Base-by-base conservation (phyloP, 257 asterid species). In the Verbena officinalis region DNA sequence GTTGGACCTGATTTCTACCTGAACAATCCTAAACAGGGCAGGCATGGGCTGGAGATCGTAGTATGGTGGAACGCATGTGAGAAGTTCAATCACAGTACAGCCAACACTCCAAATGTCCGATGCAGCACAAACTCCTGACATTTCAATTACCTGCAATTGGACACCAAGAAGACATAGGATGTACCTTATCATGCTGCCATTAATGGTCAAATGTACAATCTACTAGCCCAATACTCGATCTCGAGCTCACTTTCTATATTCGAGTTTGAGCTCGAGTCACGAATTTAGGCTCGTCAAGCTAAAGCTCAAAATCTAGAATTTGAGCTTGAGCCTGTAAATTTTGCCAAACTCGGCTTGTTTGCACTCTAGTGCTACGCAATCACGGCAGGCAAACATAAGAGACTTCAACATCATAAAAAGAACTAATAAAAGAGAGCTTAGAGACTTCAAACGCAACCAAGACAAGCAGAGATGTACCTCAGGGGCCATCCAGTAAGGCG, bases 401-500 rank as follows among this genome's bases (percentile, higher is more conserved):
- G 44, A 60, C 50, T 24, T 45, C 54, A 64, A 66, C 48, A 33
- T 61, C 55, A 9, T 57, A 46, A 3, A 19, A 12, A n/a, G 17
- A 17, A 46, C 5, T 10, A 33, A 31, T 21, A 15, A 17, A 38
- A 34, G 4, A 38, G 12, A 10, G 5, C 33, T 27, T 27, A 2
- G 5, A 19, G 15, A 43, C 40, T 60, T 43, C 51, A 65, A 55
- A 70, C 27, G 27, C 33, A 23, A 57, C 38, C 61, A 34, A 21
- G 38, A 60, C 30, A 51, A 11, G 68, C 19, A 44, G 46, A 44
- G 40, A 65, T 61, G 57, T 72, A 90, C 99, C 97, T 94, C 99
- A 73, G 99, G 99, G 70, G 99, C 97, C 99, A 94, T 94, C 99
- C 99, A 94, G 69, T 94, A 94, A 51, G 99, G 99, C 9, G 99